These are phyloP conservation scores for Yarrowia sp. DNA, from an alignment of 805 yeast genomes.

Conservation along the genomic window DNA sequence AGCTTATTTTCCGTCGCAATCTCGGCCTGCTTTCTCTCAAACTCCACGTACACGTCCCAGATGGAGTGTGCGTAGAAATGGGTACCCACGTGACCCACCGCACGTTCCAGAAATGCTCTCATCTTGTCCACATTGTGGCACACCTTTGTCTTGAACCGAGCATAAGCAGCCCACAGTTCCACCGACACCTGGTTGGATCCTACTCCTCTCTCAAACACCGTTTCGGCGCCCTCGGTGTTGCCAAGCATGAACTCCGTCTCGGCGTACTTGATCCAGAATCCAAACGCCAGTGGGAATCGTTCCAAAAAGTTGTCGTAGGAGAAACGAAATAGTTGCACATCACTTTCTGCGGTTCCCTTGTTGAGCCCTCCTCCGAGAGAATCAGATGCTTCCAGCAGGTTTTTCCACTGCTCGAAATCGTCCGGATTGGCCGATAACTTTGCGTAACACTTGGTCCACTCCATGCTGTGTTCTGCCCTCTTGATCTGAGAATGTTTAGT, in stretches of 20 bases:
- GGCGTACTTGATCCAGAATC: constrained; percentile 46
- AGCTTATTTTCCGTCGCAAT: constrained; percentile 37
- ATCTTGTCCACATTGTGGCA: constrained; percentile 31
- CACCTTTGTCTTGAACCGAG: constrained; percentile 38
- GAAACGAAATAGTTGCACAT: constrained; percentile 34
- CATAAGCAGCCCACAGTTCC: constrained; percentile 43
- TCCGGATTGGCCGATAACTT: constrained; percentile 34
- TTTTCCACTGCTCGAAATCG: constrained; percentile 40
- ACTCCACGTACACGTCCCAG: constrained; percentile 77
- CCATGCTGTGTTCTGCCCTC: constrained; percentile 7
- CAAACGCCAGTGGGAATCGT: constrained; percentile 42
- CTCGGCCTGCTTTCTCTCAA: constrained; percentile 49
- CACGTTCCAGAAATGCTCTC: constrained; percentile 46
- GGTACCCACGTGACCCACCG: constrained; percentile 53
- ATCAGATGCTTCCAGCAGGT: constrained; percentile 36
- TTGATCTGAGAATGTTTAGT: constrained; percentile 8
- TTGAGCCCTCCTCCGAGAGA: constrained; percentile 38
- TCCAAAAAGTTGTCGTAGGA: constrained; percentile 38
- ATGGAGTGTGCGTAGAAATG: constrained; percentile 75
- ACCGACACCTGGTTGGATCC: constrained; percentile 37
- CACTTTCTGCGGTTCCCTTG: constrained; percentile 35
- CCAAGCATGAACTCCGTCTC: constrained; percentile 40
- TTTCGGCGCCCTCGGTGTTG: constrained; percentile 37
- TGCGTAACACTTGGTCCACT: constrained; percentile 31
- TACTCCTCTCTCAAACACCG: constrained; percentile 40